Conservation (phyloP, 2,329 filamentous ascomycete genomes). For the Pseudogymnoascus sp. region DNA sequence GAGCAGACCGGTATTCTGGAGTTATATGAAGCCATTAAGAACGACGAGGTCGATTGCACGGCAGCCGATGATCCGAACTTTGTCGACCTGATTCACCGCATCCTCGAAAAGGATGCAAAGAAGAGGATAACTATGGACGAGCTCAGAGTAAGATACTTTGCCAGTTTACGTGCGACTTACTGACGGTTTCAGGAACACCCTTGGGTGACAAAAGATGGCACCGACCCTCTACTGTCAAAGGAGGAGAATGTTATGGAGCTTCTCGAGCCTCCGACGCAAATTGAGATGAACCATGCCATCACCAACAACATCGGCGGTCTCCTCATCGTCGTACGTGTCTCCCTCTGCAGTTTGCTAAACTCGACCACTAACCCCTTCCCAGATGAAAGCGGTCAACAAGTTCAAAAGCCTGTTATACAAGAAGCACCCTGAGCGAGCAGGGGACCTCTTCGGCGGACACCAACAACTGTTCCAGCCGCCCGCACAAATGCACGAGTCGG, state of each 20-base stretch:
- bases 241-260: conserved; percentile 80
- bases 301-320: conserved; percentile 83
- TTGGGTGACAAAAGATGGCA: conserved; percentile 80
- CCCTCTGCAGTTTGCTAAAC: conserved; percentile 10
- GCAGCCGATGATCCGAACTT: conserved; percentile 59
- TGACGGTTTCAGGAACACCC: conserved; percentile 61
- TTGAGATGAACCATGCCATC: conserved; percentile 84
- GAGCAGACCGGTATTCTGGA: conserved; percentile 71
- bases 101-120: conserved; percentile 78
- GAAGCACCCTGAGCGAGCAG: conserved; percentile 34
- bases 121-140: conserved; percentile 77
- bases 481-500: conserved; percentile 4
- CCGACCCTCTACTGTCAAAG: conserved; percentile 66
- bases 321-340: conserved; percentile 59
- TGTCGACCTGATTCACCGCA: conserved; percentile 59
- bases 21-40: conserved; percentile 80
- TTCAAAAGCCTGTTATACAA: conserved; percentile 69
- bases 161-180: not conserved
- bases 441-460: not conserved
- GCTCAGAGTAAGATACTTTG: conserved; percentile 56
- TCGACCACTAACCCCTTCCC: conserved; percentile 10
- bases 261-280: conserved; percentile 76
- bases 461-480: conserved; percentile 2
- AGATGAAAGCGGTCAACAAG: conserved; percentile 85
- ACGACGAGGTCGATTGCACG: conserved; percentile 54